Evolutionary conservation across 2,329 filamentous ascomycete genomes (phyloP), one percentile per base, ranked within the genome.

Genomic region (Aspergillus latus): DNA sequence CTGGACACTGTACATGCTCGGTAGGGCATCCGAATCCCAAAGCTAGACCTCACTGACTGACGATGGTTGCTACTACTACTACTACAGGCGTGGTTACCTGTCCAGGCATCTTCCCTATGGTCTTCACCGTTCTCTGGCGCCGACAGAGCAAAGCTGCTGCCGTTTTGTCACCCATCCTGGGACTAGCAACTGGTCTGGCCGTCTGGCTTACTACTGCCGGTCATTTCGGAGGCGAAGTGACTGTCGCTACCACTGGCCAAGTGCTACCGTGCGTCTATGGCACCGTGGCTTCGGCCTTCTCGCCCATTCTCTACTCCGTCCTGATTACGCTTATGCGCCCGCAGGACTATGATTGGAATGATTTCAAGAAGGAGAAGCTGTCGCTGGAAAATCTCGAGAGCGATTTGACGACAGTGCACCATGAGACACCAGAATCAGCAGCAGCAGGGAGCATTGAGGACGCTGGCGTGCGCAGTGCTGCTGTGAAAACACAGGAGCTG

Each of bases 1-100:
- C 1, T 84, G 80, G 81, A 82, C 79, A 0, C 58, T 82, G 1
- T 82, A 83, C 59, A 80, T 83, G 79, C 74, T 83, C 0, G 75
- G 70, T 71, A 64, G 34, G 61, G 49, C 28, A 28, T n/a, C 28
- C 3, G 6, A 16, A 4, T 5, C 13, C 8, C n/a, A 5, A n/a
- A 3, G 6, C 44, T n/a, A 3, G 11, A 3, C 29, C 30, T 3
- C 4, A 52, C 37, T 53, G 28, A 58, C 9, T 1, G 3, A 8
- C 2, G 2, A 7, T 43, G 8, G 3, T 37, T 11, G 21, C 21
- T 21, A 21, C 21, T 21, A 21, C 21, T 21, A 21, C 21, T 21
- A 73, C 8, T 39, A 29, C 6, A 46, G 78, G 80, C 3, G 78
- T 82, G 0, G 61, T 83, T 8, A 82, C 79, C 0, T 82, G 80